A percentile compares a stretch with the other conserved stretches of the same genome.
These are phyloP conservation scores for Boeremia lycopersici DNA, from an alignment of 2,329 filamentous ascomycete genomes.

Conservation along the genomic window DNA sequence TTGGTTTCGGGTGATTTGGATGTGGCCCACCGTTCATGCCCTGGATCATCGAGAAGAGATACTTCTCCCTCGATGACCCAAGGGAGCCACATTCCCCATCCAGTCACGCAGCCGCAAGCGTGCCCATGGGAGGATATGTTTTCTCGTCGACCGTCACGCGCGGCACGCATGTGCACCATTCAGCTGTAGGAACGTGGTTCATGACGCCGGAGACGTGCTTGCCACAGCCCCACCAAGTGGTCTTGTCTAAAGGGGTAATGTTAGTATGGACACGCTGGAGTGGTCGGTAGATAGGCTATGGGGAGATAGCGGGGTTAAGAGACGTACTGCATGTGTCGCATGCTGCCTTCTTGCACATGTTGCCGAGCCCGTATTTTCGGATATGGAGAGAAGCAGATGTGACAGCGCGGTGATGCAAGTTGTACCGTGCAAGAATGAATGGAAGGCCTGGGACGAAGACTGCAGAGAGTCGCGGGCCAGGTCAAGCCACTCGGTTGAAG, in stretches of 20 bases:
- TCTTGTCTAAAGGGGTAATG: constrained; percentile 53
- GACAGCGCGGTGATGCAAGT: constrained; percentile 1
- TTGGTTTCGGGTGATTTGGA: constrained; percentile 12
- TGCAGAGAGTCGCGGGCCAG: neutral
- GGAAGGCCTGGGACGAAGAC: neutral
- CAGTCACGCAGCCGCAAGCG: constrained; percentile 37
- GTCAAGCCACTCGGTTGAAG: constrained; percentile 9
- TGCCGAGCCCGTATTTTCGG: constrained; percentile 8
- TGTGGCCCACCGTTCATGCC: constrained; percentile 16
- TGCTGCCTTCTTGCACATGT: constrained; percentile 69
- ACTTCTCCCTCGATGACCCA: constrained; percentile 12
- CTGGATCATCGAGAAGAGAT: constrained; percentile 16
- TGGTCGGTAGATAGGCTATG: neutral
- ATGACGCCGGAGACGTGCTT: constrained; percentile 67
- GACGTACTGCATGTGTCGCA: constrained; percentile 68
- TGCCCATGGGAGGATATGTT: constrained; percentile 69
- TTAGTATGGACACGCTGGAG: neutral
- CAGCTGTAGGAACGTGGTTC: constrained; percentile 60
- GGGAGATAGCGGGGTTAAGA: constrained; percentile 11
- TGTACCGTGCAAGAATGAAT: neutral
- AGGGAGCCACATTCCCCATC: constrained; percentile 16
- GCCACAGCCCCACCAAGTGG: constrained; percentile 70
- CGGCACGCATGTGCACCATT: constrained; percentile 71
- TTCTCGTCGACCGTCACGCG: constrained; percentile 66
- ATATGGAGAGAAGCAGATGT: neutral